Base-by-base conservation (phyloP, 805 yeast species). In the Wickerhamiella musiphila region DNA sequence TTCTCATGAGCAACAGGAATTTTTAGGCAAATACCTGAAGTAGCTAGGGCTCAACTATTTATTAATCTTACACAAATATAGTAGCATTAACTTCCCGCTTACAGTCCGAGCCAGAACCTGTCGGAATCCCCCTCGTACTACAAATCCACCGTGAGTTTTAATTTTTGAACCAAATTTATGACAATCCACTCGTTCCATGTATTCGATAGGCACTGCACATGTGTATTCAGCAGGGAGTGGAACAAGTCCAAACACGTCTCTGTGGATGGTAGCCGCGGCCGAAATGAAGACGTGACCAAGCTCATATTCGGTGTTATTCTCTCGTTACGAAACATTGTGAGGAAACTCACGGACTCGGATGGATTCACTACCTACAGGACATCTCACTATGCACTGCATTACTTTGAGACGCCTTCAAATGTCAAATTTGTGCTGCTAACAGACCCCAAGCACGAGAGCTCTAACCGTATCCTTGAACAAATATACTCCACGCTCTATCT, bases 151-250 rank as follows among this genome's bases (percentile, higher is more conserved):
- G n/a, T n/a, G n/a, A n/a, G n/a, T n/a, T n/a, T n/a, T n/a, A n/a
- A n/a, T n/a, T n/a, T n/a, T n/a, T n/a, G n/a, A n/a, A n/a, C n/a
- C n/a, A n/a, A n/a, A n/a, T n/a, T 21, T 26, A 23, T 22, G 15
- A 47, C 45, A 24, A 71, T 83, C 28, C 74, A 75, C 57, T 78
- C 94, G 8, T 77, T 84, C 49, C 79, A 83, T 78, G 69, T 86
- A 34, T 86, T 77, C 50, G 95, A 86, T 52, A 67, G 90, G 50
- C 95, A 86, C 56, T 79, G 95, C 44, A 73, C 77, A 40, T 84
- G 96, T 53, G 71, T 86, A 13, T 86, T 70, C 54, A 68, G 69
- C 40, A 61, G 92, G 33, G 92, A 79, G 50, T 84, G 75, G 73
- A 47, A 51, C 29, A 31, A 28, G 11, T 22, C 21, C 21, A n/a